phyloP scores from a whole-genome alignment of 2,329 filamentous ascomycete genomes.

The Fusarium sp. region DNA sequence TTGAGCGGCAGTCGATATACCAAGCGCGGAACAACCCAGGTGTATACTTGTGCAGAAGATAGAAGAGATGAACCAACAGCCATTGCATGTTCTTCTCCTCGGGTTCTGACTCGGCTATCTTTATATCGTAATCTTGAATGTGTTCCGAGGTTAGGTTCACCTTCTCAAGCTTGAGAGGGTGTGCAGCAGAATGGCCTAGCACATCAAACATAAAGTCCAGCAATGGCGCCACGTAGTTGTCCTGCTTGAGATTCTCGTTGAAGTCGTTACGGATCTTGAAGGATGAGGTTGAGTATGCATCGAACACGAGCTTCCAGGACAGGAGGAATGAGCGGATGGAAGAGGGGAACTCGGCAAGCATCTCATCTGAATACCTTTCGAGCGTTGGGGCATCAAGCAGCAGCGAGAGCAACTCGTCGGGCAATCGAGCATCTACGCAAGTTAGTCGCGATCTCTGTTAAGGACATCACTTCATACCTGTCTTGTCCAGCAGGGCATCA shows the following conservation, averaged over 20 bases:
- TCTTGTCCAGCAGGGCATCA: conserved; percentile 78
- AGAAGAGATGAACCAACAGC: conserved; percentile 88
- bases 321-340: conserved; percentile 82
- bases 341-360: conserved; percentile 75
- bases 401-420: conserved; percentile 85
- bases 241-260: conserved; percentile 79
- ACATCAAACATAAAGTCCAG: conserved; percentile 86
- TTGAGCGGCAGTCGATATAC: conserved; percentile 83
- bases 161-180: conserved; percentile 78
- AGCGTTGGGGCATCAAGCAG: conserved; percentile 81
- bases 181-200: conserved; percentile 79
- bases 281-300: conserved; percentile 81
- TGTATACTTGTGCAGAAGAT: conserved; percentile 78
- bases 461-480: conserved; percentile 50
- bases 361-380: conserved; percentile 72
- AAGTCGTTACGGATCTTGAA: conserved; percentile 87
- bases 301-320: conserved; percentile 90
- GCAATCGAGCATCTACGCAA: conserved; percentile 71
- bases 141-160: conserved; percentile 68
- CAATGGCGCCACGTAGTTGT: conserved; percentile 73
- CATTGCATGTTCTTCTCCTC: conserved; percentile 82
- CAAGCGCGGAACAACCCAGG: conserved; percentile 84
- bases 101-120: conserved; percentile 65
- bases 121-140: conserved; percentile 65
- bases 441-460: conserved; percentile 16